Percentiles rank a stretch among this genome's conserved stretches.
Evolutionary conservation across 2,329 filamentous ascomycete species (phyloP).

Genomic region (Saccharata proteae): DNA sequence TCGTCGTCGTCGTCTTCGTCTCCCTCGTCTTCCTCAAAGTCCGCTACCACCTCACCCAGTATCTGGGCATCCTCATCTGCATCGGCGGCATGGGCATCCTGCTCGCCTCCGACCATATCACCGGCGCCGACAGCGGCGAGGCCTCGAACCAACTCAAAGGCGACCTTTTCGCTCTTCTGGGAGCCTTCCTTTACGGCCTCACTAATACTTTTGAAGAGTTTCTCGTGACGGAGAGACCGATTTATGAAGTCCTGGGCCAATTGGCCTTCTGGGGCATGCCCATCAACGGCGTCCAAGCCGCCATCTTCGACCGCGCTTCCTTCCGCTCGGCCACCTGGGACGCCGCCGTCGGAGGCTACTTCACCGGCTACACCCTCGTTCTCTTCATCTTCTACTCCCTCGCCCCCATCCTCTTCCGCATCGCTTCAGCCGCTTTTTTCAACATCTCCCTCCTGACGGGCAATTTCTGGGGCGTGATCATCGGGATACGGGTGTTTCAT

Average conservation of each 20-base stretch:
- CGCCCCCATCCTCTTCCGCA: slow-evolving; percentile 76
- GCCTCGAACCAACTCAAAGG: slow-evolving; percentile 70
- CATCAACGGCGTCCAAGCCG: slow-evolving; percentile 84
- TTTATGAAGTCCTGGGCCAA: slow-evolving; percentile 90
- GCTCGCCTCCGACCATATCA: slow-evolving; percentile 78
- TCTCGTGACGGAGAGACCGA: slow-evolving; percentile 71
- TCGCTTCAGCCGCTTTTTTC: slow-evolving; percentile 87
- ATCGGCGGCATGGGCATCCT: slow-evolving; percentile 84
- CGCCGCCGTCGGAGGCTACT: slow-evolving; percentile 56
- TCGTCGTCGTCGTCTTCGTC: slow-evolving; percentile 77
- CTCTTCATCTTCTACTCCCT: slow-evolving; percentile 78
- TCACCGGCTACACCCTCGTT: slow-evolving; percentile 80
- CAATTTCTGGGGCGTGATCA: slow-evolving; percentile 95
- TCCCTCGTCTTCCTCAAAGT: slow-evolving; percentile 76
- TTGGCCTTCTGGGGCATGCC: slow-evolving; percentile 67
- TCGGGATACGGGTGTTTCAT: slow-evolving; percentile 78
- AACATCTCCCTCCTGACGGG: slow-evolving; percentile 89
- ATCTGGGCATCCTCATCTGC: slow-evolving; percentile 77
- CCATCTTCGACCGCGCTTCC: slow-evolving; percentile 74
- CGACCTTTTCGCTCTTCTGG: slow-evolving; percentile 80
- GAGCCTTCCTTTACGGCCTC: slow-evolving; percentile 82
- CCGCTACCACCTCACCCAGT: slow-evolving; percentile 78
- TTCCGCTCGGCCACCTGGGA: slow-evolving; percentile 44
- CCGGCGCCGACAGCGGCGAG: slow-evolving; percentile 53
- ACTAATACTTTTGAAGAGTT: slow-evolving; percentile 91